Evolutionary conservation across 352 stramenopile species (phyloP), one percentile per base, ranked within the genome.

Genomic region (Saprolegnia diclina): DNA sequence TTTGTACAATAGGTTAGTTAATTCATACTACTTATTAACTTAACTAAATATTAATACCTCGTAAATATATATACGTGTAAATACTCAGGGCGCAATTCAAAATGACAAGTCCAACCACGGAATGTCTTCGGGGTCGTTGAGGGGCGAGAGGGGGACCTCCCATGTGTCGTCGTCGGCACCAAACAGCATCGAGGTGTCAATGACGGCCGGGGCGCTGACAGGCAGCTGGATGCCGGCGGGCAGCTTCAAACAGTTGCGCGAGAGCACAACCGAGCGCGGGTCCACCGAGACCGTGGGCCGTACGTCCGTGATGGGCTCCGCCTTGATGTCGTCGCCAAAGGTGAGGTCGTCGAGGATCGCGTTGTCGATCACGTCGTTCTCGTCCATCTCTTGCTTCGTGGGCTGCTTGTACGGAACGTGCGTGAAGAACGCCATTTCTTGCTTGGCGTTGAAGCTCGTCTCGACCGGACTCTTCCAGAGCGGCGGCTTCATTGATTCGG

Each of bases 51-150:
- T 59, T 59, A 59, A 59, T 59, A 59, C 52, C 46, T 69, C 63
- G 44, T 69, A 69, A 69, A 69, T 62, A 62, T 37, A 19, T 53
- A 62, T 55, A 42, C 14, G 11, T 14, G 11, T 59, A 73, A 71
- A 79, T 62, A 24, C 46, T 21, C 63, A 56, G 71, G 63, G 48
- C 46, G 71, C 57, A 52, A 44, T 48, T 79, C 79, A 92, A 54
- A 94, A 94, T 73, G 82, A 90, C 64, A 94, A 72, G 65, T 94
- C 85, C 67, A 91, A 75, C 83, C 83, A 92, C 45, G 83, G 81
- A 78, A 92, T 89, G 65, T 93, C 85, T 67, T 92, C 85, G 65
- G 82, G 77, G 44, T 94, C 83, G 71, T 91, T 91, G 64, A 94
- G 73, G 38, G 85, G 85, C 19, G 85, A 94, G 57, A 94, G 65